These are phyloP conservation scores for Suillus tomentosus DNA, from an alignment of 768 basidiomycete genomes.

Conservation along the genomic window DNA sequence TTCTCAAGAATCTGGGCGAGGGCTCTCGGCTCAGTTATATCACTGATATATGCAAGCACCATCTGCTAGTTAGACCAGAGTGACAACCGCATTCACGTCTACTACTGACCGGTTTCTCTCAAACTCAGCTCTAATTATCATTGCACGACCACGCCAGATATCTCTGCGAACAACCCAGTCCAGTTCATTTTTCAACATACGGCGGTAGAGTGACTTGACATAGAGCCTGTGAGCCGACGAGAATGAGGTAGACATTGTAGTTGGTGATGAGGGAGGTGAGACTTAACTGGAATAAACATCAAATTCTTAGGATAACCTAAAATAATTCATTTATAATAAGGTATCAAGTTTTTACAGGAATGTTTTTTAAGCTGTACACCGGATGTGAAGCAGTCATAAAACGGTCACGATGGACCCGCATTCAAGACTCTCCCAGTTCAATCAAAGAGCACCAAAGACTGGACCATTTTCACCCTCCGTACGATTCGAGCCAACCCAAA, in stretches of 20 bases:
- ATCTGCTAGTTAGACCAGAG: not conserved
- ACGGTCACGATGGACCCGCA: conserved; percentile 67
- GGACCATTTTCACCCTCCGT: conserved; percentile 54
- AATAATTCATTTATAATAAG: conserved; percentile 4
- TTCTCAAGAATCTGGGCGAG: conserved; percentile 75
- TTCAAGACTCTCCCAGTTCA: conserved; percentile 74
- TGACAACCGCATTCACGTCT: conserved; percentile 23
- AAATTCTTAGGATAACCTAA: conserved; percentile 2
- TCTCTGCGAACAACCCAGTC: conserved; percentile 90
- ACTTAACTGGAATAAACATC: conserved; percentile 3
- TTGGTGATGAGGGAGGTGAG: not conserved
- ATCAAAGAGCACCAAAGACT: conserved; percentile 67
- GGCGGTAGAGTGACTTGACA: conserved; percentile 90
- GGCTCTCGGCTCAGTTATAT: conserved; percentile 83
- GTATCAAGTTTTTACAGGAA: not conserved
- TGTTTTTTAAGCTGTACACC: conserved; percentile 4
- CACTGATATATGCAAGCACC: conserved; percentile 40
- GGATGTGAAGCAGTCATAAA: conserved; percentile 7
- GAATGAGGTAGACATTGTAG: conserved; percentile 63
- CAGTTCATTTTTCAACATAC: conserved; percentile 81
- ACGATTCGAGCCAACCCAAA: conserved; percentile 48
- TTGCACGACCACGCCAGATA: conserved; percentile 81
- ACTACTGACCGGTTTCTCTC: conserved; percentile 79
- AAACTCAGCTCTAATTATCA: conserved; percentile 89
- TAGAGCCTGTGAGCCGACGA: conserved; percentile 76